These are phyloP conservation scores for Vairimorpha necatrix DNA, from an alignment of 371 early-diverging fungal species.

Conservation along the genomic window DNA sequence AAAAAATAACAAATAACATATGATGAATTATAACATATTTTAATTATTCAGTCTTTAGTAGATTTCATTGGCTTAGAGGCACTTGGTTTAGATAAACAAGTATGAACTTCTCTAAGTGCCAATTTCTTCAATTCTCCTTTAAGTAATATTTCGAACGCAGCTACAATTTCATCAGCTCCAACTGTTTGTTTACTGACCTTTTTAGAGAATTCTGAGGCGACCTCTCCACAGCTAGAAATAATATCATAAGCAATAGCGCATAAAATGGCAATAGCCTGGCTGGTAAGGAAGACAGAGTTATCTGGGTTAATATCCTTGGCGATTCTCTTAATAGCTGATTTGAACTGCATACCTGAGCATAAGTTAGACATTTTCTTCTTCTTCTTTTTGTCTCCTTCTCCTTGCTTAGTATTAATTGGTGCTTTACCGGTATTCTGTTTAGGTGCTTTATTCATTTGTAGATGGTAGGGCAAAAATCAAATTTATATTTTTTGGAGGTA, in stretches of 20 bases:
- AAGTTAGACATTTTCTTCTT: slow-evolving; percentile 47
- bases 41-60: not conserved
- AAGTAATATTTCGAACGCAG: slow-evolving; percentile 57
- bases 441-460: slow-evolving; percentile 36
- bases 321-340: slow-evolving; percentile 56
- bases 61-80: slow-evolving; percentile 3
- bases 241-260: slow-evolving; percentile 62
- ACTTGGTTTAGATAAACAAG: slow-evolving; percentile 51
- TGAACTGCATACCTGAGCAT: slow-evolving; percentile 49
- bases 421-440: slow-evolving; percentile 53
- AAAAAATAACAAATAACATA: too few species aligned
- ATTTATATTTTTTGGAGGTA: slow-evolving; percentile 48
- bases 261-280: slow-evolving; percentile 55
- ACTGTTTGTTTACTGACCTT: slow-evolving; percentile 65
- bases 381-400: slow-evolving; percentile 22
- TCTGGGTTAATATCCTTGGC: slow-evolving; percentile 45
- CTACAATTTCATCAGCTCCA: slow-evolving; percentile 61
- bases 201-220: slow-evolving; percentile 55
- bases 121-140: slow-evolving; percentile 62
- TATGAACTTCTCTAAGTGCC: slow-evolving; percentile 62
- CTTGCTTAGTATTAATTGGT: slow-evolving; percentile 32
- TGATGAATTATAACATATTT: too few species aligned
- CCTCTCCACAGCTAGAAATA: slow-evolving; percentile 46
- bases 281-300: slow-evolving; percentile 19
- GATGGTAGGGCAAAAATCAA: slow-evolving; percentile 5